Base-by-base conservation (phyloP, 2,329 filamentous ascomycete species). In the Aspergillus sojae region DNA sequence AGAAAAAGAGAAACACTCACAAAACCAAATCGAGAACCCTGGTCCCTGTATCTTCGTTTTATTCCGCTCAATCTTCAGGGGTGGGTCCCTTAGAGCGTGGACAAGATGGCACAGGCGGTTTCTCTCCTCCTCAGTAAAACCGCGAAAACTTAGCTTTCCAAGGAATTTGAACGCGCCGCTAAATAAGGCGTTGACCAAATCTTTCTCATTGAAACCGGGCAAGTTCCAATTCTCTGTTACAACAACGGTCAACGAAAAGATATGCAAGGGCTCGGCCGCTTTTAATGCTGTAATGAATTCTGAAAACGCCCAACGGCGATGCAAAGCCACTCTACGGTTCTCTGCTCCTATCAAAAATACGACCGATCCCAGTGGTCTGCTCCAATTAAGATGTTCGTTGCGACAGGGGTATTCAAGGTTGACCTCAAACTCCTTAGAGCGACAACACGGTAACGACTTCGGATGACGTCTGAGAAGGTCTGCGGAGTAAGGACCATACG, bases 211-310 rank as follows among this genome's bases (percentile, higher is more conserved):
- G 30, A 68, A 70, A 2, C 62, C 62, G 14, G 57, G n/a, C 4
- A 62, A 48, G 10, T 65, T 70, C 68, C 67, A 70, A 16, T 67
- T 64, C 3, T 67, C 48, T 21, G 56, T 65, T n/a, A 58, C 65
- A 19, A 67, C 61, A 34, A 70, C 45, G 9, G 61, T 64, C 56
- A 69, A 36, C 7, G 57, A 61, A 58, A 65, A 62, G 10, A 65
- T 36, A 34, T 45, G 57, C 36, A 68, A 50, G 5, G 65, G 64
- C 30, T 54, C 61, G 19, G 55, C 39, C 52, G 57, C 59, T 46
- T 39, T 57, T 62, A 67, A 48, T 5, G 60, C 59, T 26, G 59
- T 60, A 50, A 66, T 65, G 46, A 67, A 67, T 10, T 64, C 57
- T 7, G 53, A 58, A 39, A 67, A 66, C 0, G 45, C 56, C 62